Evolutionary conservation across 2,329 filamentous ascomycete genomes (phyloP).

Genomic region (Fusarium lyarnte): DNA sequence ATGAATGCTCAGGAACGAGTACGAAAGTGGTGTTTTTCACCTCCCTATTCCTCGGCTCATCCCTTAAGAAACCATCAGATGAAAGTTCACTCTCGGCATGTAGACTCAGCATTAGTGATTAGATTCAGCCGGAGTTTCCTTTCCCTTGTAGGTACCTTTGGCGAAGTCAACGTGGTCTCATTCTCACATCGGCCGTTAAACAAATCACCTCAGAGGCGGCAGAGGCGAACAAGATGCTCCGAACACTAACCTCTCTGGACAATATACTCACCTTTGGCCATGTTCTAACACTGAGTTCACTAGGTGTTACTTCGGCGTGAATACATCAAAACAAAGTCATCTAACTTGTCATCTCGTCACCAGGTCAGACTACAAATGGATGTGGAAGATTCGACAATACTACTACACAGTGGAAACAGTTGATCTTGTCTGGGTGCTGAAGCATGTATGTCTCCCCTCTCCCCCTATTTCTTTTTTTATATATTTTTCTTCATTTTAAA

Average conservation of each 20-base stretch:
- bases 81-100: not conserved
- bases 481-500: not conserved
- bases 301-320: not conserved
- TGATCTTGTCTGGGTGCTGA: not conserved
- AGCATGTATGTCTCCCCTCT: not conserved
- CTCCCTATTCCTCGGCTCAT: not conserved
- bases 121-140: not conserved
- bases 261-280: not conserved
- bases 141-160: not conserved
- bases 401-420: not conserved
- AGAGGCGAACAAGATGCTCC: not conserved
- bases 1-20: not conserved
- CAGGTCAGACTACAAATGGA: not conserved
- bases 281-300: not conserved
- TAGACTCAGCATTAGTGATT: not conserved
- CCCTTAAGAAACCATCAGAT: conserved; percentile 2
- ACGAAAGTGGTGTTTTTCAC: not conserved
- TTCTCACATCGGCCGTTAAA: not conserved
- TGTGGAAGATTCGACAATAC: not conserved
- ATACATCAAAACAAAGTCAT: not conserved
- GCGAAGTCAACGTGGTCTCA: not conserved
- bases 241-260: not conserved
- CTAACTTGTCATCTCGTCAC: not conserved
- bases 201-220: not conserved
- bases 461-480: not conserved